Percentiles rank a stretch among this genome's conserved stretches.
These are phyloP conservation scores for Podila epicladia DNA, from an alignment of 192 early-diverging fungal genomes.

Conservation along the genomic window DNA sequence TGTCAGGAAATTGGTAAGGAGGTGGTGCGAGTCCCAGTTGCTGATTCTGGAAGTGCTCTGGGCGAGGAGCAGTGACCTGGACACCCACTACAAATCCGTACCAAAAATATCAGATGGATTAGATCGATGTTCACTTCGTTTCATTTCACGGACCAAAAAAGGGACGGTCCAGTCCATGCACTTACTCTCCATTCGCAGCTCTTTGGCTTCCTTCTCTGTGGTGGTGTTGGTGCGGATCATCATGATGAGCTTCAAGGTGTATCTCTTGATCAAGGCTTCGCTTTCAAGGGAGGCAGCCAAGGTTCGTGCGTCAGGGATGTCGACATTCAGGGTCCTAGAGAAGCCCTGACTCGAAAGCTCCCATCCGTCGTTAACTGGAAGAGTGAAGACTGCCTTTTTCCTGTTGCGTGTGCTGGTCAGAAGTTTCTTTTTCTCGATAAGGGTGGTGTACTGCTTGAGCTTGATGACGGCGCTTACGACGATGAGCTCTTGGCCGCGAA, in stretches of 20 bases:
- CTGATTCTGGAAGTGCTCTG: conserved; percentile 25
- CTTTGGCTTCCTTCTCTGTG: conserved; percentile 25
- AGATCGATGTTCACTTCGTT: not conserved
- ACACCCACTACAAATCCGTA: conserved; percentile 15
- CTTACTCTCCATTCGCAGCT: conserved; percentile 39
- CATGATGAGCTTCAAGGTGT: conserved; percentile 45
- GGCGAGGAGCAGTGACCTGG: conserved; percentile 35
- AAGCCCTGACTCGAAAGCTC: conserved; percentile 21
- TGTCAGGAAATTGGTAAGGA: conserved; percentile 28
- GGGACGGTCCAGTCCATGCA: conserved; percentile 23
- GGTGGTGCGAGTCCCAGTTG: conserved; percentile 7
- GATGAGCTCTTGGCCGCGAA: conserved; percentile 19
- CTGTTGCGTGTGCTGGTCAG: conserved; percentile 7
- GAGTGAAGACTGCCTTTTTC: conserved; percentile 14
- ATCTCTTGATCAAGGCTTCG: conserved; percentile 12
- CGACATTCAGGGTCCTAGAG: conserved; percentile 27
- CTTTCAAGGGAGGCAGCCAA: conserved; percentile 22
- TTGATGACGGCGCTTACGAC: conserved; percentile 21
- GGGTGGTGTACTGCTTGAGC: conserved; percentile 36
- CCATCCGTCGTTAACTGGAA: conserved; percentile 28
- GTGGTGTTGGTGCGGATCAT: conserved; percentile 16
- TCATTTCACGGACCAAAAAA: not conserved
- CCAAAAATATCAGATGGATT: not conserved
- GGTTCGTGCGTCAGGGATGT: conserved; percentile 23
- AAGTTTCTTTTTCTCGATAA: conserved; percentile 10